Evolutionary conservation across 2,329 filamentous ascomycete genomes (phyloP).

Genomic region (Lizonia empirigonia): DNA sequence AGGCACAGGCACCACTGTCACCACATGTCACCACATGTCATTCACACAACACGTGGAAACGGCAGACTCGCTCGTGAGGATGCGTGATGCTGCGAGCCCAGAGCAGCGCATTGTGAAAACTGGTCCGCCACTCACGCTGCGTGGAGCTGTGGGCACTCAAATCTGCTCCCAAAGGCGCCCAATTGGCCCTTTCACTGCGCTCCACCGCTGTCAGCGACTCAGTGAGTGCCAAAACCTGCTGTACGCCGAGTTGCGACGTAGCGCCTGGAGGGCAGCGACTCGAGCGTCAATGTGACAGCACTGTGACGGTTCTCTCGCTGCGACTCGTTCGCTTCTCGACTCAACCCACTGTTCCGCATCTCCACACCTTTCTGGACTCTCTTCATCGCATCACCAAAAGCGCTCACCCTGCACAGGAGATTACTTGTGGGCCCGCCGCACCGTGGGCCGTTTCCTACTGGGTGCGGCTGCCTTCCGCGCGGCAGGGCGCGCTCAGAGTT

Average conservation of each 20-base stretch:
- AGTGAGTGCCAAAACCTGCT: constrained; percentile 30
- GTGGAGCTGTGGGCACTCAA: constrained; percentile 21
- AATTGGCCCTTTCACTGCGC: constrained; percentile 24
- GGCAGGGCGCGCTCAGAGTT: constrained; percentile 30
- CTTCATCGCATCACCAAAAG: constrained; percentile 26
- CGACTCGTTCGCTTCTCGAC: constrained; percentile 19
- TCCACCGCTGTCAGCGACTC: constrained; percentile 28
- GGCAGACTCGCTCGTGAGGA: constrained; percentile 8
- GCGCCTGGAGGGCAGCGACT: constrained; percentile 17
- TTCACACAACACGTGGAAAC: constrained; percentile 27
- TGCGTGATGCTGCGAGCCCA: background rate
- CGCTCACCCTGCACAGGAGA: constrained; percentile 37
- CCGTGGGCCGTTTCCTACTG: constrained; percentile 26
- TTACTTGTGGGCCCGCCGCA: constrained; percentile 41
- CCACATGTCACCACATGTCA: constrained; percentile 1
- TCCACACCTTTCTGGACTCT: constrained; percentile 30
- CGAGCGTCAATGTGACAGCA: constrained; percentile 30
- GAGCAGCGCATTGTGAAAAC: constrained; percentile 6
- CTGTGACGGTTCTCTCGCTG: constrained; percentile 16
- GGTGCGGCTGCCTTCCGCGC: constrained; percentile 26
- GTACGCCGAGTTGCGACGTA: constrained; percentile 28
- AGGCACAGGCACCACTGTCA: constrained; percentile 8
- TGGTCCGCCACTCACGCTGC: constrained; percentile 12
- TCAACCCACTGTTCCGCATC: constrained; percentile 23
- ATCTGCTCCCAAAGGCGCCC: constrained; percentile 17